Base-by-base conservation (phyloP, 2,329 filamentous ascomycete genomes). In the Ophiostoma montium region DNA sequence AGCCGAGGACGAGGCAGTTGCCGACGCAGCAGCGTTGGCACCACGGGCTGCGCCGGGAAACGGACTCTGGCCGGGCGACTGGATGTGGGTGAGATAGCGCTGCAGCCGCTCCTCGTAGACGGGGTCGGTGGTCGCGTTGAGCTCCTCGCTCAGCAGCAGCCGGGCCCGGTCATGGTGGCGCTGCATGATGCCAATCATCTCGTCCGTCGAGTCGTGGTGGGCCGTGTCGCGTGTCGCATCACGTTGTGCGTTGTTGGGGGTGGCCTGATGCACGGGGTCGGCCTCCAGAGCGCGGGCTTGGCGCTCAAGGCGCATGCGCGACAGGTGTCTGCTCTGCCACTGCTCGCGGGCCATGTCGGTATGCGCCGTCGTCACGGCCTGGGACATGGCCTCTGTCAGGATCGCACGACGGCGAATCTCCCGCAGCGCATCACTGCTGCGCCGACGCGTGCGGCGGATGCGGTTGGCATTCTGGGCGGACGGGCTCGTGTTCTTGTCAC, bases 341-440 rank as follows among this genome's bases (percentile, higher is more conserved):
- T 42, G 23, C 11, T 31, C 39, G 16, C 39, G 27, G 15, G n/a
- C 21, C 15, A 30, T 21, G 39, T 42, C 39, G 23, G 39, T 16
- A 15, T 16, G 39, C 13, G 23, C 39, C 7, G 39, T 31, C 2
- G 39, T 16, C 23, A 33, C 42, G 11, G 42, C 32, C 12, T 35
- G 18, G 31, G 43, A 46, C 43, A 35, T 35, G 30, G 42, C 32
- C 32, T 46, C 43, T 1, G 53, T 41, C 8, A 56, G 15, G 30
- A 55, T 50, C 21, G 53, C 52, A 21, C 56, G 55, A 6, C 56
- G 55, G 27, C 55, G 55, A 36, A 38, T 51, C 27, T 56, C 53
- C 35, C 53, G 52, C n/a, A 47, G 16, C 15, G 46, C 12, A 13
- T 55, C 51, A 16, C 23, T 30, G 46, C 35, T 45, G 3, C 47